phyloP scores from a whole-genome alignment of 2,329 filamentous ascomycete genomes.

The Penicillium sclerotiorum region DNA sequence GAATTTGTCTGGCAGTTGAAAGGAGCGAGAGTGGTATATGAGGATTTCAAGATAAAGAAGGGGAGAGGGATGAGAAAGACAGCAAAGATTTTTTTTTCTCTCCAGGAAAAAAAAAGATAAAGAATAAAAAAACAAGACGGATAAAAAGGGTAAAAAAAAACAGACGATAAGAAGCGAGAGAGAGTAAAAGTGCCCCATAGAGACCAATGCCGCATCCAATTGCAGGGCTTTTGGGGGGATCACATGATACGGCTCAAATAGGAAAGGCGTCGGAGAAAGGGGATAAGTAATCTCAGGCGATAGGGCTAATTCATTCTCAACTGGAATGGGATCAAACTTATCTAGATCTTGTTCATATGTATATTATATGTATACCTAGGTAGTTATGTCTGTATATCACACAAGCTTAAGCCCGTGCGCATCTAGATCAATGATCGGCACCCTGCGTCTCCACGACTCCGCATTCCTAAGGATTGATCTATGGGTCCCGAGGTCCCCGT shows the following conservation, averaged over 20 bases:
- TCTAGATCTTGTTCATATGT: not conserved
- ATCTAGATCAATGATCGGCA: conserved; percentile 7
- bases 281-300: too few relatives aligned
- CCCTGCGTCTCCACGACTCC: not conserved
- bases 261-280: not conserved
- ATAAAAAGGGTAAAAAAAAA: not conserved
- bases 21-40: too few relatives aligned
- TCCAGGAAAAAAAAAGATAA: not conserved
- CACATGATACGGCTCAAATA: conserved; percentile 1
- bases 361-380: not conserved
- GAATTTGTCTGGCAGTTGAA: not conserved
- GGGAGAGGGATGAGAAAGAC: too few relatives aligned
- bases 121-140: too few relatives aligned
- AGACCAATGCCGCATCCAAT: too few relatives aligned
- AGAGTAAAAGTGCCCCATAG: too few relatives aligned
- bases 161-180: not conserved
- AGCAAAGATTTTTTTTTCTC: not conserved
- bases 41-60: too few relatives aligned
- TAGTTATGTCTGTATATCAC: not conserved
- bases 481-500: too few relatives aligned
- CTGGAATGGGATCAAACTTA: too few relatives aligned
- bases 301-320: too few relatives aligned
- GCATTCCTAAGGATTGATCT: not conserved
- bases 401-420: conserved; percentile 18
- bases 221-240: not conserved